Conservation (phyloP, 805 yeast species). For the Zygoascus biomembranicola region DNA sequence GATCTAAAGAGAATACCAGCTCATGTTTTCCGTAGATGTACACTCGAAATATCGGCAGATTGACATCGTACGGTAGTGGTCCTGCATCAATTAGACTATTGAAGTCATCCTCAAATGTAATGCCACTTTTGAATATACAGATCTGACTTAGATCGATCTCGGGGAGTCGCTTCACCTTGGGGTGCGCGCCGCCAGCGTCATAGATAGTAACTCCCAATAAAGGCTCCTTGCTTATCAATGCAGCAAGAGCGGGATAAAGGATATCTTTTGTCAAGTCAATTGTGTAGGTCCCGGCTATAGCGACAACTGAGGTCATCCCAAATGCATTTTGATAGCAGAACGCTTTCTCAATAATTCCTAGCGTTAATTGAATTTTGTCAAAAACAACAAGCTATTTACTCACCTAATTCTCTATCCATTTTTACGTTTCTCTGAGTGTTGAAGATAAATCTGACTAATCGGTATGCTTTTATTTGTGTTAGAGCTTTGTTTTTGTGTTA, state of each 20-base stretch:
- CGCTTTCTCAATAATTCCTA: neutral
- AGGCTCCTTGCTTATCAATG: neutral
- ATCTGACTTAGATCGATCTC: neutral
- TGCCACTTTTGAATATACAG: neutral
- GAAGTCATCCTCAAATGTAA: neutral
- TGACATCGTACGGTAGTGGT: neutral
- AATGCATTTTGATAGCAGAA: neutral
- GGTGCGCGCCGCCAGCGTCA: neutral
- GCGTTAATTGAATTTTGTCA: neutral
- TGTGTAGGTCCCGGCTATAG: neutral
- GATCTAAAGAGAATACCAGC: neutral
- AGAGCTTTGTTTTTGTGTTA: no score
- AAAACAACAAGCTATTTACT: neutral
- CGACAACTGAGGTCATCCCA: neutral
- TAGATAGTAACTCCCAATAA: neutral
- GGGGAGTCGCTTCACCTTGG: neutral
- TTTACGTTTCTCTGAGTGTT: neutral
- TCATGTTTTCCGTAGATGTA: neutral
- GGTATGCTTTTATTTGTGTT: neutral
- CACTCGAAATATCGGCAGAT: neutral
- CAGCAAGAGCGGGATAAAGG: neutral
- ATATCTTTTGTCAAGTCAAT: neutral
- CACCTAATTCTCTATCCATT: neutral
- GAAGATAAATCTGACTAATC: neutral
- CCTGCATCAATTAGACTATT: neutral